Conservation (phyloP, 2,329 filamentous ascomycete species). For the Ophiostoma ips region DNA sequence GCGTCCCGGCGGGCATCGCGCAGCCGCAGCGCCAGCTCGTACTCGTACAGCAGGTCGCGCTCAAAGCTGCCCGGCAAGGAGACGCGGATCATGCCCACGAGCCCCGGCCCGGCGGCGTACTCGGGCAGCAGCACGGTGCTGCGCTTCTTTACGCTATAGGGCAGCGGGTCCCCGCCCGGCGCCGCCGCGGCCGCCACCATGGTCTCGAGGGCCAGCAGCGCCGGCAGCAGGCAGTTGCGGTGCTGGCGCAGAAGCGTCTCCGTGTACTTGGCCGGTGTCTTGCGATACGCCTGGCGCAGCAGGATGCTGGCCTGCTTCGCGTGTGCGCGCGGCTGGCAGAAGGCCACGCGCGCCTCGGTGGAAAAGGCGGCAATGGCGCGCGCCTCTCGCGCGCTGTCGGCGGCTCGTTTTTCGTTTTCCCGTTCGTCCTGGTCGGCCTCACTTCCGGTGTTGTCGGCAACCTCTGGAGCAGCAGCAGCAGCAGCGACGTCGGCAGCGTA, state of each 20-base stretch:
- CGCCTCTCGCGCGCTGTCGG: not conserved
- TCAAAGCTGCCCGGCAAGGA: constrained; percentile 10
- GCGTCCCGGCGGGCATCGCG: constrained; percentile 15
- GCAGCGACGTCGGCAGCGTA: constrained; percentile 10
- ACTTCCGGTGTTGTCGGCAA: constrained; percentile 12
- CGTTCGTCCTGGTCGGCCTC: constrained; percentile 7
- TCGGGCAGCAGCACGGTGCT: constrained; percentile 10
- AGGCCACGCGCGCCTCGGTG: constrained; percentile 13
- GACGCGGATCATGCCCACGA: constrained; percentile 13
- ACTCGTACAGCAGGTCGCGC: constrained; percentile 25
- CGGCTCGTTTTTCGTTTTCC: too few species aligned
- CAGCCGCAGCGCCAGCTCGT: constrained; percentile 22
- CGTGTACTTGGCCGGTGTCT: constrained; percentile 18
- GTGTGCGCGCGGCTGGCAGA: not conserved
- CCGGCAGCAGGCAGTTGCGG: constrained; percentile 20
- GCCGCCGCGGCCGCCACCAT: constrained; percentile 13
- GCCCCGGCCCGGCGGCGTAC: constrained; percentile 12
- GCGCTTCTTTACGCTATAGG: constrained; percentile 17
- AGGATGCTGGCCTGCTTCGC: constrained; percentile 14
- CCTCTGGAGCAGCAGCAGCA: too few species aligned
- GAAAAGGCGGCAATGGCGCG: constrained; percentile 12
- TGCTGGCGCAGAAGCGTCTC: constrained; percentile 15
- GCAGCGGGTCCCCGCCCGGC: constrained; percentile 13
- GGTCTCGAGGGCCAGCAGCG: constrained; percentile 22
- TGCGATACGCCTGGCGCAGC: constrained; percentile 24